phyloP scores from a whole-genome alignment of 1,284 basidiomycete genomes.

The Pseudozyma sp. region DNA sequence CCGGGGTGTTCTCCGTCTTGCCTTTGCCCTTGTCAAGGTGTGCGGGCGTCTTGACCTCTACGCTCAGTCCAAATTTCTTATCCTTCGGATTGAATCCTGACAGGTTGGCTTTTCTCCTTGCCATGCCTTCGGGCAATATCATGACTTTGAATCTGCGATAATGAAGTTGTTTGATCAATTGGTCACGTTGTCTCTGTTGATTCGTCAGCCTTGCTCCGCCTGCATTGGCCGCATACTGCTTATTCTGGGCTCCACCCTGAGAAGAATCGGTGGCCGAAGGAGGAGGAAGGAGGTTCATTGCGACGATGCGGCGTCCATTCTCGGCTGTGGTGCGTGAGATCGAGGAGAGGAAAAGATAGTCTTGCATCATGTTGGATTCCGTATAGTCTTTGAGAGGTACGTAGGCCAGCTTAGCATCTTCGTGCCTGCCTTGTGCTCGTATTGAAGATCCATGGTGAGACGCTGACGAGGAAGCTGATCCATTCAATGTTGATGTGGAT shows the following conservation, averaged over 20 bases:
- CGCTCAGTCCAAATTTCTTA: slow-evolving; percentile 11
- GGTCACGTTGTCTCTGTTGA: slow-evolving; percentile 29
- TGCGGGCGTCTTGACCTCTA: slow-evolving; percentile 10
- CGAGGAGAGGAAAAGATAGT: slow-evolving; percentile 39
- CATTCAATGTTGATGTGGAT: not conserved
- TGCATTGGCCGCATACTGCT: not conserved
- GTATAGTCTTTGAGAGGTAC: slow-evolving; percentile 25
- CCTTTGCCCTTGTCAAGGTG: not conserved
- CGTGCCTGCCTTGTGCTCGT: not conserved
- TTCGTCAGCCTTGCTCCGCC: slow-evolving; percentile 13
- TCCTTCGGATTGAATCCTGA: slow-evolving; percentile 15
- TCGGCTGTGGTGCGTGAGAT: slow-evolving; percentile 23
- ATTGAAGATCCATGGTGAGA: not conserved
- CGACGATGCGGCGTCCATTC: slow-evolving; percentile 19
- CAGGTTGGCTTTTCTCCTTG: slow-evolving; percentile 16
- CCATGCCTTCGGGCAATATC: slow-evolving; percentile 46
- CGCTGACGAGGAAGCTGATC: not conserved
- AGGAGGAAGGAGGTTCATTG: slow-evolving; percentile 26
- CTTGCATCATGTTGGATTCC: slow-evolving; percentile 28
- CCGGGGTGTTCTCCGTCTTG: not conserved
- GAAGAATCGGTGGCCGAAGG: not conserved
- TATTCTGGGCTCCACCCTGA: no score
- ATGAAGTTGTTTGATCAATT: slow-evolving; percentile 39
- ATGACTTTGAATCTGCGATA: slow-evolving; percentile 33
- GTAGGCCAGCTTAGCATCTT: slow-evolving; percentile 1